These are phyloP conservation scores for Podila minutissima DNA, from an alignment of 192 early-diverging fungal genomes.

Conservation along the genomic window DNA sequence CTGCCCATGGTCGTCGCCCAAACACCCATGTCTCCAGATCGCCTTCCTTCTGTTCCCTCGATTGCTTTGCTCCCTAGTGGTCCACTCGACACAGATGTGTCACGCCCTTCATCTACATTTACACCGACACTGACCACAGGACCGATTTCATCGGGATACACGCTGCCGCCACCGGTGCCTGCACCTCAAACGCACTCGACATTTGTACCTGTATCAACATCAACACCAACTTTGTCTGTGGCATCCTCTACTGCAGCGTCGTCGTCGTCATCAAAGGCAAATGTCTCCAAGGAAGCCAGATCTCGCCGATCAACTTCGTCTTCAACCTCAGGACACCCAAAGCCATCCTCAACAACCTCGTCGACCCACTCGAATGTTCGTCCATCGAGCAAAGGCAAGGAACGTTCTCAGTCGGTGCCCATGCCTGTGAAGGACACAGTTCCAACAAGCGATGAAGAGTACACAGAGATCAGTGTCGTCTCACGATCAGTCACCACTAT, in stretches of 20 bases:
- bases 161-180: not conserved
- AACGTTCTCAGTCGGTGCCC: no score
- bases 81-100: not conserved
- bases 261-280: not conserved
- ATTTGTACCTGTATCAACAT: not conserved
- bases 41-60: slow-evolving; percentile 5
- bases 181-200: slow-evolving; percentile 5
- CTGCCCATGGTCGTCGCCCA: slow-evolving; percentile 47
- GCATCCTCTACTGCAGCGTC: not conserved
- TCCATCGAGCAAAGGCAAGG: no score
- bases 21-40: slow-evolving; percentile 48
- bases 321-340: slow-evolving; percentile 1
- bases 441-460: slow-evolving; percentile 3
- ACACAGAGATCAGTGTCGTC: slow-evolving; percentile 6
- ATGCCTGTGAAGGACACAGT: not conserved
- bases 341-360: slow-evolving; percentile 5
- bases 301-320: not conserved
- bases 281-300: slow-evolving; percentile 2
- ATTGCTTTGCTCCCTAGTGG: not conserved
- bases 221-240: not conserved
- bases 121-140: not conserved
- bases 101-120: not conserved
- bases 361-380: not conserved
- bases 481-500: not conserved
- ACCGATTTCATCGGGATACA: not conserved